Evolutionary conservation across 2,329 filamentous ascomycete species (phyloP).

Genomic region (Rosellinia necatrix): DNA sequence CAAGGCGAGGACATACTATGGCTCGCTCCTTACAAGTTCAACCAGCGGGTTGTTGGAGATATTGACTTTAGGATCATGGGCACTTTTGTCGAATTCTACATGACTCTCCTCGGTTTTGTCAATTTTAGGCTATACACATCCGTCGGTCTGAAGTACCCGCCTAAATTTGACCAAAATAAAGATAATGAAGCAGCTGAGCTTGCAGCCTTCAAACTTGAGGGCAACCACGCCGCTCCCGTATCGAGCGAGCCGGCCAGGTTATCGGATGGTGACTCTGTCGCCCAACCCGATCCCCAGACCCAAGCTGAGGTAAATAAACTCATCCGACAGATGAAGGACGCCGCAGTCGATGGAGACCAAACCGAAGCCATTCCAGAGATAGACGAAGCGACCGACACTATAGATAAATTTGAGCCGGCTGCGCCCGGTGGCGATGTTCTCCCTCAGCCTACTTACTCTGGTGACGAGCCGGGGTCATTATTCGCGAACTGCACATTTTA

Average conservation of each 20-base stretch:
- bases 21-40: slow-evolving; percentile 97
- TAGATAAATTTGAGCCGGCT: slow-evolving; percentile 90
- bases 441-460: slow-evolving; percentile 73
- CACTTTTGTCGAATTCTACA: slow-evolving; percentile 98
- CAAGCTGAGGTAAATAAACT: slow-evolving; percentile 72
- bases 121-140: slow-evolving; percentile 95
- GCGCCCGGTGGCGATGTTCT: slow-evolving; percentile 85
- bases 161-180: slow-evolving; percentile 85
- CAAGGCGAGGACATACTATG: slow-evolving; percentile 96
- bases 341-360: slow-evolving; percentile 50
- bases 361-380: slow-evolving; percentile 48
- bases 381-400: slow-evolving; percentile 60
- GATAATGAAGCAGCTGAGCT: slow-evolving; percentile 91
- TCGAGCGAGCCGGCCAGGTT: slow-evolving; percentile 59
- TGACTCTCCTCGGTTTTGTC: slow-evolving; percentile 91
- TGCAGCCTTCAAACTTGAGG: slow-evolving; percentile 87
- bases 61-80: slow-evolving; percentile 99
- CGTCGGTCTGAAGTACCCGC: slow-evolving; percentile 90
- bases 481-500: slow-evolving; percentile 91
- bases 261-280: slow-evolving; percentile 53
- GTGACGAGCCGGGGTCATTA: slow-evolving; percentile 71
- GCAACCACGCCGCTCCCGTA: slow-evolving; percentile 63
- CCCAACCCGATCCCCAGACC: slow-evolving; percentile 63
- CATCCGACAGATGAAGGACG: slow-evolving; percentile 67
- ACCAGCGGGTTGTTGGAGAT: slow-evolving; percentile 90